Percentiles rank a stretch among this genome's conserved stretches.
phyloP scores from a whole-genome alignment of 2,329 filamentous ascomycete genomes.

The Aspergillus eucalypticola region DNA sequence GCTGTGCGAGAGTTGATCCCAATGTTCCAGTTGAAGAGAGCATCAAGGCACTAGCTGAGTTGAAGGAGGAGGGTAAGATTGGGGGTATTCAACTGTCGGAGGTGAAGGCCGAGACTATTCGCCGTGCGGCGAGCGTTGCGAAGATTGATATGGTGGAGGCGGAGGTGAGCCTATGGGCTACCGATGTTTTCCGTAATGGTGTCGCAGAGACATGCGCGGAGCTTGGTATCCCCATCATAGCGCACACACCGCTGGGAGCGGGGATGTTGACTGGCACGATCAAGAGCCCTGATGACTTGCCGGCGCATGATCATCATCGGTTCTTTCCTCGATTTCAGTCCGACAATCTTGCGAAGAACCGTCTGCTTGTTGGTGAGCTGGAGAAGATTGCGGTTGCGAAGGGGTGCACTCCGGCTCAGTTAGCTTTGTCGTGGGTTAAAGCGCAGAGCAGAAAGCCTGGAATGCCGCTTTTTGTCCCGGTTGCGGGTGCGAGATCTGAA shows the following conservation, averaged over 20 bases:
- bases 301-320: constrained; percentile 43
- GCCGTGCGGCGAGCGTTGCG: constrained; percentile 39
- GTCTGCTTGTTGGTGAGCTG: constrained; percentile 62
- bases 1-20: constrained; percentile 55
- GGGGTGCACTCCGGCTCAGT: constrained; percentile 61
- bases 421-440: constrained; percentile 66
- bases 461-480: constrained; percentile 47
- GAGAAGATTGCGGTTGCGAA: constrained; percentile 61
- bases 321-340: constrained; percentile 60
- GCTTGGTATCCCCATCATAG: constrained; percentile 67
- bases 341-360: constrained; percentile 64
- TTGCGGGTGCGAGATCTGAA: constrained; percentile 31
- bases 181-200: constrained; percentile 51
- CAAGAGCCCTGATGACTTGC: constrained; percentile 56
- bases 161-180: constrained; percentile 56
- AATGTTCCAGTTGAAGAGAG: constrained; percentile 50
- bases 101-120: constrained; percentile 37
- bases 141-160: constrained; percentile 55
- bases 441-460: constrained; percentile 53
- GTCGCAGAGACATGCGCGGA: constrained; percentile 60
- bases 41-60: constrained; percentile 30
- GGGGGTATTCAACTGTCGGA: constrained; percentile 39
- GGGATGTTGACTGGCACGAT: constrained; percentile 58
- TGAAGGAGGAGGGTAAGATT: constrained; percentile 39
- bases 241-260: constrained; percentile 70